Conservation (phyloP, 1,284 basidiomycete species). For the Neolentinus lepideus region DNA sequence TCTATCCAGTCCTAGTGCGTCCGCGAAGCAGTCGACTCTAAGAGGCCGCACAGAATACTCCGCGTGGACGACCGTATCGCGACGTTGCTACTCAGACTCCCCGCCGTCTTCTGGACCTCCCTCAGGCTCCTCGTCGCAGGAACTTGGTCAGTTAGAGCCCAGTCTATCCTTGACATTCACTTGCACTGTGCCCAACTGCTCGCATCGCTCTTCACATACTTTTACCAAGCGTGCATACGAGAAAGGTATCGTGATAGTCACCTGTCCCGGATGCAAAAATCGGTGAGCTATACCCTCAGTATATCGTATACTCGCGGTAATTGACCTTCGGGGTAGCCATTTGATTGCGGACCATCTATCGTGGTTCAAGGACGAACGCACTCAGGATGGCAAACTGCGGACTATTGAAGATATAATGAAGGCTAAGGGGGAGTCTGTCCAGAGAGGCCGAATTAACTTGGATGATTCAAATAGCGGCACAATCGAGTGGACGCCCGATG, state of each 20-base stretch:
- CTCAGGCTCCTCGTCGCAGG: conserved; percentile 22
- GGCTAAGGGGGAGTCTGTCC: conserved; percentile 71
- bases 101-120: conserved; percentile 7
- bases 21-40: too few species aligned
- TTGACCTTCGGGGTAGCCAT: conserved; percentile 41
- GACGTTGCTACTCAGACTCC: not conserved
- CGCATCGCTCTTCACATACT: conserved; percentile 81
- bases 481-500: conserved; percentile 26
- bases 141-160: conserved; percentile 34
- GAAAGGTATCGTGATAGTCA: conserved; percentile 84
- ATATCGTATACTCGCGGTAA: conserved; percentile 2
- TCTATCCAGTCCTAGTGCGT: too few species aligned
- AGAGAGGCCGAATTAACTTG: conserved; percentile 44
- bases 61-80: conserved; percentile 1
- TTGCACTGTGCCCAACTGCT: conserved; percentile 76
- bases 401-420: conserved; percentile 80
- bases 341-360: conserved; percentile 88
- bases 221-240: conserved; percentile 84
- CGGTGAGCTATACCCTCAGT: conserved; percentile 44
- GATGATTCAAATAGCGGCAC: conserved; percentile 23
- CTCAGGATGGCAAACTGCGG: conserved; percentile 61
- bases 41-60: too few species aligned
- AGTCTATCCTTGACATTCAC: conserved; percentile 79
- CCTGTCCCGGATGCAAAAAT: conserved; percentile 90
- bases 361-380: conserved; percentile 80